phyloP scores from a whole-genome alignment of 192 early-diverging fungal genomes.

The Backusella tarrabulga region DNA sequence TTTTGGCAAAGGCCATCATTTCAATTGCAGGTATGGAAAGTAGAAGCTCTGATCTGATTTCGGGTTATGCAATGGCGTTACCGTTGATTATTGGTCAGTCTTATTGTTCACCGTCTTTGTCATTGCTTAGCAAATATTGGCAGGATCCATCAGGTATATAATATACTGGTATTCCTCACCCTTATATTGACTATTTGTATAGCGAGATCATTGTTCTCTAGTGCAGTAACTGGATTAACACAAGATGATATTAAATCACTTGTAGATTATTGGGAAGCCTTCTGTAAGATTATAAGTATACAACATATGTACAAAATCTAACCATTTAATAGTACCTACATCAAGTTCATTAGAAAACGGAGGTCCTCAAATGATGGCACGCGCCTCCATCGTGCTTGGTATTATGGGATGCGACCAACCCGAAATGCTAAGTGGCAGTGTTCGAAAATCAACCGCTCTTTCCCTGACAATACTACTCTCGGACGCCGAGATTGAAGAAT shows the following conservation, averaged over 20 bases:
- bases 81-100: slow-evolving; percentile 45
- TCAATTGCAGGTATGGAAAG: slow-evolving; percentile 37
- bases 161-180: not conserved
- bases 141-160: slow-evolving; percentile 72
- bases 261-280: slow-evolving; percentile 68
- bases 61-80: slow-evolving; percentile 50
- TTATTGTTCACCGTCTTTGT: slow-evolving; percentile 63
- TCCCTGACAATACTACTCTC: slow-evolving; percentile 64
- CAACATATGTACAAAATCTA: not conserved
- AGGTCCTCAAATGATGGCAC: slow-evolving; percentile 44
- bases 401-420: slow-evolving; percentile 70
- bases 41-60: slow-evolving; percentile 21
- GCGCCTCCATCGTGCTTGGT: slow-evolving; percentile 73
- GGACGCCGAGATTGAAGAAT: slow-evolving; percentile 54
- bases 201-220: slow-evolving; percentile 56
- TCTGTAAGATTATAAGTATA: slow-evolving; percentile 45
- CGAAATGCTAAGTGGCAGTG: slow-evolving; percentile 39
- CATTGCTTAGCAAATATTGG: slow-evolving; percentile 79
- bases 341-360: slow-evolving; percentile 14
- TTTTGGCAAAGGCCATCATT: slow-evolving; percentile 51
- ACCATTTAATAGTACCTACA: slow-evolving; percentile 11
- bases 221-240: slow-evolving; percentile 50
- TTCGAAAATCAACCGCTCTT: slow-evolving; percentile 61
- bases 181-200: not conserved
- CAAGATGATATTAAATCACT: slow-evolving; percentile 46